Evolutionary conservation across 495 filamentous ascomycete species (phyloP), one percentile per base, ranked within the genome.

Genomic region (Aspergillus sclerotiicarbonarius): DNA sequence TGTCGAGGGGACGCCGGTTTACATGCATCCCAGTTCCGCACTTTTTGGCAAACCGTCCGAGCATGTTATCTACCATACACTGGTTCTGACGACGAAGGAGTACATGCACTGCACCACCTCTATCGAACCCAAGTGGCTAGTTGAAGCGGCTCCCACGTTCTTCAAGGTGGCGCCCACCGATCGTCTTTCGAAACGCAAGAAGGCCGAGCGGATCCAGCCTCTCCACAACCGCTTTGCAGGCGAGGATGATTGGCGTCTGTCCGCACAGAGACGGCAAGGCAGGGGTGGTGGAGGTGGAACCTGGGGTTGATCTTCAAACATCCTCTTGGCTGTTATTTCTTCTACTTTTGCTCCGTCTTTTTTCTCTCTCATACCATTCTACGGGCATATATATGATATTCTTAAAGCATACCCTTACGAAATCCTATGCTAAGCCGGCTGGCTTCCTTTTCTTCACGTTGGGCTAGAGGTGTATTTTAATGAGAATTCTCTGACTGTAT

Each of bases 101-200:
- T 98, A 97, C 72, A 98, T 98, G 94, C 91, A 96, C 58, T 88
- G 80, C 66, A 93, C 90, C 8, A 95, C 91, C 0, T 81, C 81
- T 4, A 97, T 98, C 62, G 94, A 98, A 68, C 93, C 94, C 1
- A 97, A 96, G 62, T 84, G 85, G 85, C 78, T 88, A 32, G 92
- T 97, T 9, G 91, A 96, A 58, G 93, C 92, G 9, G 94, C 94
- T 21, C 94, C 94, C 15, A 96, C 91, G 0, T 98, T 98, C 82
- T 98, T 98, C 83, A 96, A 96, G 80, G 90, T 98, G 8, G 94
- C 94, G 47, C 88, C 90, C 18, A 95, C 87, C 15, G 91, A 96
- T 67, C 82, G 87, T 58, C 75, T 98, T 56, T 91, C 87, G 29
- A 96, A 96, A 78, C 77, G 94, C 62, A 93, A 95, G 82, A 91